Conservation (phyloP, 345 rosid genomes). For the Camelina laxa region DNA sequence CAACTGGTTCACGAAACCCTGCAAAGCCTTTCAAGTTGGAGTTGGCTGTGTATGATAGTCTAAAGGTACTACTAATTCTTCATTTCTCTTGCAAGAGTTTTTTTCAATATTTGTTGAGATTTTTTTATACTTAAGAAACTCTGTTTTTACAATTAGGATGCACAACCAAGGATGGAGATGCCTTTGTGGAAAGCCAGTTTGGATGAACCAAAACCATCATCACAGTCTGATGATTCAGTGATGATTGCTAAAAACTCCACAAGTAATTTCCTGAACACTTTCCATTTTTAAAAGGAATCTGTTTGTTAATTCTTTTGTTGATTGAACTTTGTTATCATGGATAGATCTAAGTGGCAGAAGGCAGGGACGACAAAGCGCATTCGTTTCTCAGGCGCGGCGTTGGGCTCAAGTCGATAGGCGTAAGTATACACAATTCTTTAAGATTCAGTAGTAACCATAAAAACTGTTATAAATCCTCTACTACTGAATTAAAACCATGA, state of each 20-base stretch:
- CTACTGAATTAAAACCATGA: background rate
- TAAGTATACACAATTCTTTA: constrained; percentile 44
- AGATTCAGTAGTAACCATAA: background rate
- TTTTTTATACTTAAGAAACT: constrained; percentile 4
- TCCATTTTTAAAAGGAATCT: background rate
- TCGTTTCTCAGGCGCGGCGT: constrained; percentile 52
- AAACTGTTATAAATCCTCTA: background rate
- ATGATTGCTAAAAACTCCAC: constrained; percentile 56
- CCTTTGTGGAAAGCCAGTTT: constrained; percentile 76
- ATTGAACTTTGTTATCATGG: constrained; percentile 51
- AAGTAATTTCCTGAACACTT: constrained; percentile 57
- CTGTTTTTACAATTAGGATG: constrained; percentile 61
- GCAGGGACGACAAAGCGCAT: constrained; percentile 49
- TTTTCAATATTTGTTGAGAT: background rate
- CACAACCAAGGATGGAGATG: constrained; percentile 61
- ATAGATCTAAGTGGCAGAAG: constrained; percentile 63
- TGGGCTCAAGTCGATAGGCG: constrained; percentile 62
- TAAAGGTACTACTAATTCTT: constrained; percentile 53
- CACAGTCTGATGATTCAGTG: constrained; percentile 67
- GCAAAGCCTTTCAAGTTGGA: constrained; percentile 71
- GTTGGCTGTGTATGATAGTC: constrained; percentile 64
- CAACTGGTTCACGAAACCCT: constrained; percentile 65
- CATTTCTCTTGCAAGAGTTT: background rate
- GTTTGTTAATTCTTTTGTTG: constrained; percentile 22
- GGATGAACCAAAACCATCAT: constrained; percentile 61